Conservation (phyloP, 2,329 filamentous ascomycete genomes). For the Boeremia exigua region DNA sequence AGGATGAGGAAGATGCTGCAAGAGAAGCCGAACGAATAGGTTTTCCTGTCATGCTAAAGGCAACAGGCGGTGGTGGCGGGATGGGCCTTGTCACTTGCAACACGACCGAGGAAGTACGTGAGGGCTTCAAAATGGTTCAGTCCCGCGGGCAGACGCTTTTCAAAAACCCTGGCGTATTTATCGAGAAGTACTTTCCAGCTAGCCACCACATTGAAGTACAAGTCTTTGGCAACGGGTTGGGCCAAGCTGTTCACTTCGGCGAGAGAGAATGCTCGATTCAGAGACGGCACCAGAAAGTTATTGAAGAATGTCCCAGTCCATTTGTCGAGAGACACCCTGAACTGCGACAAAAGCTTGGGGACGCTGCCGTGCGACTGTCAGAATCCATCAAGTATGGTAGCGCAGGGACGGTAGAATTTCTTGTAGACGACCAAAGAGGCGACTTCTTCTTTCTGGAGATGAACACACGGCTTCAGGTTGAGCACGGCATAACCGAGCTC, state of each 20-base stretch:
- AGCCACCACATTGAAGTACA: conserved; percentile 90
- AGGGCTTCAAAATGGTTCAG: conserved; percentile 73
- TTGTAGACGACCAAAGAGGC: conserved; percentile 81
- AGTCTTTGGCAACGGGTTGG: conserved; percentile 82
- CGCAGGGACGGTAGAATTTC: conserved; percentile 88
- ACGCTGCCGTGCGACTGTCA: conserved; percentile 72
- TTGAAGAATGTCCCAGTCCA: conserved; percentile 87
- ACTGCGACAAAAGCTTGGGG: conserved; percentile 68
- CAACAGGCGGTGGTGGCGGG: conserved; percentile 65
- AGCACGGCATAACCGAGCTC: conserved; percentile 64
- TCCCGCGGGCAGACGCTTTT: conserved; percentile 80
- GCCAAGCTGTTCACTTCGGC: conserved; percentile 80
- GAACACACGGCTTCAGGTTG: conserved; percentile 65
- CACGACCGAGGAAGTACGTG: conserved; percentile 70
- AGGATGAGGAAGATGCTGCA: conserved; percentile 56
- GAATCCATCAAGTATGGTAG: conserved; percentile 72
- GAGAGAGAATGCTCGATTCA: conserved; percentile 91
- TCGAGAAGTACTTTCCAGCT: conserved; percentile 81
- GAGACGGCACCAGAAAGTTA: conserved; percentile 85
- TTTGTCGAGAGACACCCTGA: conserved; percentile 58
- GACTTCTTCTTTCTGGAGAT: conserved; percentile 74
- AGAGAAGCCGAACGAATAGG: conserved; percentile 54
- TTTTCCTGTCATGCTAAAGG: conserved; percentile 66
- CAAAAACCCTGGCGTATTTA: conserved; percentile 82
- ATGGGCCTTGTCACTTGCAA: conserved; percentile 84